These are phyloP conservation scores for Dioscorea alata DNA, from an alignment of 106 monocot genomes.

Conservation along the genomic window DNA sequence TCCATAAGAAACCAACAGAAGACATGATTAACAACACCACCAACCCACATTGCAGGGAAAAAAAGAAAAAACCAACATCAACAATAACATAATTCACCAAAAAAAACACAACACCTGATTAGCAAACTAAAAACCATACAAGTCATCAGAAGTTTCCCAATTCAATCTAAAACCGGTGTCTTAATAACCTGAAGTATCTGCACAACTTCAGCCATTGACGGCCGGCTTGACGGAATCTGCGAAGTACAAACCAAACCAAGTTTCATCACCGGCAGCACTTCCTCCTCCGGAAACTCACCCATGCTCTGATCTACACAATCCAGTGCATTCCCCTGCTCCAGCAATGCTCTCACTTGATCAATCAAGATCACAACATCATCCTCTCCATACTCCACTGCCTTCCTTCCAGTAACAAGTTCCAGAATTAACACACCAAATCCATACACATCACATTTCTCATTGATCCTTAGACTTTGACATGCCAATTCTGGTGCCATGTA, in stretches of 20 bases:
- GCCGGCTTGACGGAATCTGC: conserved; percentile 87
- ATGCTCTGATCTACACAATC: conserved; percentile 65
- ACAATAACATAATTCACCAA: too few relatives aligned
- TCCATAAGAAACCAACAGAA: too few relatives aligned
- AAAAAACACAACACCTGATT: too few relatives aligned
- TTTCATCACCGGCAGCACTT: conserved; percentile 90
- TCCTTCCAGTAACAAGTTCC: conserved; percentile 86
- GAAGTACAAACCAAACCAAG: conserved; percentile 88
- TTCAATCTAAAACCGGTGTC: conserved; percentile 53
- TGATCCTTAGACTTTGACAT: conserved; percentile 62
- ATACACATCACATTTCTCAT: conserved; percentile 90
- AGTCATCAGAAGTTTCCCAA: conserved; percentile 32
- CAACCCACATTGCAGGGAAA: too few relatives aligned
- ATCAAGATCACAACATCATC: conserved; percentile 74
- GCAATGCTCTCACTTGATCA: conserved; percentile 49
- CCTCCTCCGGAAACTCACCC: conserved; percentile 81
- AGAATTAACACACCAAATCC: conserved; percentile 70
- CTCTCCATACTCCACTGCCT: conserved; percentile 60
- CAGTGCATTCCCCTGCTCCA: conserved; percentile 63
- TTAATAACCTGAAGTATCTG: conserved; percentile 94
- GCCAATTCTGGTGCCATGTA: conserved; percentile 86
- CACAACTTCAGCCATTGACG: conserved; percentile 92
- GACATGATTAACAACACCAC: too few relatives aligned
- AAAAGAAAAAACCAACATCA: too few relatives aligned
- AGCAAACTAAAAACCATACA: not conserved